Evolutionary conservation across 1,284 basidiomycete species (phyloP), one percentile per base, ranked within the genome.

Genomic region (Gomphus sp.): DNA sequence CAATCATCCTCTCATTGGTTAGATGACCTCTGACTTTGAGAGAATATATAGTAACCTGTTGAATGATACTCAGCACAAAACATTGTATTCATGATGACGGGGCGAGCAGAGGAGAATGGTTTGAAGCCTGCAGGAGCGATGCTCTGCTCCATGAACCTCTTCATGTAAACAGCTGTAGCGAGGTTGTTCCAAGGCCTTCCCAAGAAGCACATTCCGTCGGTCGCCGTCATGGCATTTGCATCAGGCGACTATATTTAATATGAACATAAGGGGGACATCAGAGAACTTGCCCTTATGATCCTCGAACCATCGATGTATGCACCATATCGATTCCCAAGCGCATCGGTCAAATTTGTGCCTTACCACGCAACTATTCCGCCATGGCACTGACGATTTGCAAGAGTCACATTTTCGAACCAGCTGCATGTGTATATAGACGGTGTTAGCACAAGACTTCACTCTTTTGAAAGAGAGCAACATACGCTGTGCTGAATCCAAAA

Each of bases 101-200:
- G 72, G 76, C 78, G 73, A 11, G 71, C 73, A 59, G 72, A 72
- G 61, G 71, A 70, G 62, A 81, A 85, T 0, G 71, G n/a, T 1
- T 67, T 77, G 70, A 77, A 86, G 1, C 84, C 82, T 11, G 65
- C 71, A 0, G 81, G 75, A 8, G 71, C 57, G 48, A 86, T 75
- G 61, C 75, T 81, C 2, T 79, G 72, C 56, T 85, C 84, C 84
- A 86, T 86, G 63, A 74, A 79, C 0, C 75, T 83, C 5, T 68
- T 68, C 2, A 83, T 65, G 62, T 71, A 85, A 0, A 85, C 77
- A 0, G 80, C 78, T 0, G 77, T 76, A 0, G 84, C 79, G 10
- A 81, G 67, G 56, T 79, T 74, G 64, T 84, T 84, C 84, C 84
- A 86, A 0, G 84, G 83, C 1, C 84, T 77, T 12, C 81, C 82